phyloP scores from a whole-genome alignment of 169 alveolate species.

The Plasmodium gallinaceum region DNA sequence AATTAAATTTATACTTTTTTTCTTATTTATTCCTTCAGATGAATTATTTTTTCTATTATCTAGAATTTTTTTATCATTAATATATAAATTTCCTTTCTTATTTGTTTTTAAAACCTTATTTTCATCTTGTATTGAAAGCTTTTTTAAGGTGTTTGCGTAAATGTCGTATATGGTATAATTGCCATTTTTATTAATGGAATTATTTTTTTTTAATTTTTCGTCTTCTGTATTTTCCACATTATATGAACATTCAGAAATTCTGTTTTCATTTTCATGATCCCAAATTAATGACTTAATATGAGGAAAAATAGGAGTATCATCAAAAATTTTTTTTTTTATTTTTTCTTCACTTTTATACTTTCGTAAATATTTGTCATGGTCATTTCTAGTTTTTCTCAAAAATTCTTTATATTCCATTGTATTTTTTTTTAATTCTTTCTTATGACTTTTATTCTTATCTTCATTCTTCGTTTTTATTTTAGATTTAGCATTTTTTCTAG shows the following conservation, averaged over 20 bases:
- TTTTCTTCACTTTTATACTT: constrained; percentile 17
- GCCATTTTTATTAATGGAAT: constrained; percentile 29
- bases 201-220: constrained; percentile 36
- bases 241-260: constrained; percentile 25
- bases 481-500: constrained; percentile 3
- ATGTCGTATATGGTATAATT: constrained; percentile 63
- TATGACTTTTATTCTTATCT: constrained; percentile 9
- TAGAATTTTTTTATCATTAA: constrained; percentile 10
- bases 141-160: constrained; percentile 50
- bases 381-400: constrained; percentile 25
- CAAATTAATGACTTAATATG: constrained; percentile 53
- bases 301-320: constrained; percentile 68
- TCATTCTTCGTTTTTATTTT: constrained; percentile 16
- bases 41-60: constrained; percentile 30
- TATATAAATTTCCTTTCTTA: constrained; percentile 16
- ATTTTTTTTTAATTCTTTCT: constrained; percentile 16
- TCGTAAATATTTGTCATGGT: constrained; percentile 11
- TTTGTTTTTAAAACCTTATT: constrained; percentile 26
- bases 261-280: constrained; percentile 49
- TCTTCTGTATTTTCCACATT: constrained; percentile 21
- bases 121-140: constrained; percentile 52
- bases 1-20: constrained; percentile 6
- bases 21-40: neutral
- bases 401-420: constrained; percentile 14
- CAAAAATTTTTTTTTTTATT: constrained; percentile 11